phyloP scores from a whole-genome alignment of 2,329 filamentous ascomycete species.

The Monilinia laxa region DNA sequence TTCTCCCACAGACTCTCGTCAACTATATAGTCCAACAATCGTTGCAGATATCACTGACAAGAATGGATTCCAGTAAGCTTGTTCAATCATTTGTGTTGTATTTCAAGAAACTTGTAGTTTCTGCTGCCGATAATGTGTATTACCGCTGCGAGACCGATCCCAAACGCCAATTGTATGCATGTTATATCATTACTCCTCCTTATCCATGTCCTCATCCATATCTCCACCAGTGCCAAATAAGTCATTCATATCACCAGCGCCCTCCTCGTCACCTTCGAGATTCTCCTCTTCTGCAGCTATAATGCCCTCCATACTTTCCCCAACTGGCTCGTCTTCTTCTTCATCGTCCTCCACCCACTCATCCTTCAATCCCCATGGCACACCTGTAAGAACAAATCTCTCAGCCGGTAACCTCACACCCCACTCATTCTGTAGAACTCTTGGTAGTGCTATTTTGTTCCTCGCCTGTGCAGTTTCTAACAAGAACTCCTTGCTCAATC shows the following conservation, averaged over 20 bases:
- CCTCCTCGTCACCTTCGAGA: constrained; percentile 39
- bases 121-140: constrained; percentile 9
- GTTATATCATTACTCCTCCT: constrained; percentile 40
- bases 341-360: constrained; percentile 55
- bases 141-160: not conserved
- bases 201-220: constrained; percentile 45
- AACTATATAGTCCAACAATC: not conserved
- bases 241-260: constrained; percentile 23
- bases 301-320: constrained; percentile 43
- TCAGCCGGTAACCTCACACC: constrained; percentile 65
- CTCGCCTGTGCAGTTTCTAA: constrained; percentile 69
- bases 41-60: not conserved
- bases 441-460: constrained; percentile 65
- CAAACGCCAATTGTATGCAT: constrained; percentile 26
- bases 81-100: not conserved
- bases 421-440: constrained; percentile 64
- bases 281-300: constrained; percentile 42
- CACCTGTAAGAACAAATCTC: constrained; percentile 65
- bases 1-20: not conserved
- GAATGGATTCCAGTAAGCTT: not conserved
- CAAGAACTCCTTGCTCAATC: constrained; percentile 72
- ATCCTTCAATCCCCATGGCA: constrained; percentile 63
- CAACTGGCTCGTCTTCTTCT: constrained; percentile 39
- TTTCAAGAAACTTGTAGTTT: not conserved
- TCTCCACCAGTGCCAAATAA: constrained; percentile 38